These are phyloP conservation scores for Leishmania braziliensis DNA, from an alignment of 208 protist species.

Conservation along the genomic window DNA sequence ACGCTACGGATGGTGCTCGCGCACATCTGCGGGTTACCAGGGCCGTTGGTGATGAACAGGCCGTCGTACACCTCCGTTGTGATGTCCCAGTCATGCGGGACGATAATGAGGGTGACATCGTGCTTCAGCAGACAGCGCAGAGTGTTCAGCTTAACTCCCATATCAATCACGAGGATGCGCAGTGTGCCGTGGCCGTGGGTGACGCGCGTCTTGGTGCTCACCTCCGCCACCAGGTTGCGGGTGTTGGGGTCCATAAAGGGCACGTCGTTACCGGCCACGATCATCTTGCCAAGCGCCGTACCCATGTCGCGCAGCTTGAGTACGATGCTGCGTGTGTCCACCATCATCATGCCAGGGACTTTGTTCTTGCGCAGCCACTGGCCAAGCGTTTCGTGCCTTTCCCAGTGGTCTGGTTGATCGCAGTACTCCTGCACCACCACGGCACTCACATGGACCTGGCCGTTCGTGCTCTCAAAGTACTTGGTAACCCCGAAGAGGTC, in stretches of 20 bases:
- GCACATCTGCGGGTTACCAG: constrained; percentile 91
- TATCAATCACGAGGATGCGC: constrained; percentile 93
- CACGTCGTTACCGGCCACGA: constrained; percentile 74
- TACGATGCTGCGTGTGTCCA: constrained; percentile 98
- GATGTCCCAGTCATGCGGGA: constrained; percentile 96
- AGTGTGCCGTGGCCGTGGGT: constrained; percentile 90
- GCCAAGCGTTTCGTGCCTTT: constrained; percentile 80
- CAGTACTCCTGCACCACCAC: constrained; percentile 95
- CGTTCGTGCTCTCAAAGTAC: constrained; percentile 95
- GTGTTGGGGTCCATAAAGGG: constrained; percentile 95
- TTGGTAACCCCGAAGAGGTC: constrained; percentile 94
- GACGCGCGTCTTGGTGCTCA: constrained; percentile 82
- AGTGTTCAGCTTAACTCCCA: constrained; percentile 96
- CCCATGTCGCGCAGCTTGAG: constrained; percentile 96
- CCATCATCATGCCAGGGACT: constrained; percentile 97
- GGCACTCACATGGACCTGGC: constrained; percentile 89
- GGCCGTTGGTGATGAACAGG: constrained; percentile 97
- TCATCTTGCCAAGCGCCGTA: constrained; percentile 91
- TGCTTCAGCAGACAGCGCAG: constrained; percentile 92
- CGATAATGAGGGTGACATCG: constrained; percentile 84
- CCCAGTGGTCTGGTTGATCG: constrained; percentile 96
- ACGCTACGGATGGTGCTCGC: constrained; percentile 95
- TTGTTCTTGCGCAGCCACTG: constrained; percentile 93
- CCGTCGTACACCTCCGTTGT: constrained; percentile 95
- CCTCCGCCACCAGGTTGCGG: constrained; percentile 95